phyloP scores from a whole-genome alignment of 768 basidiomycete species.

The Mycena venus region DNA sequence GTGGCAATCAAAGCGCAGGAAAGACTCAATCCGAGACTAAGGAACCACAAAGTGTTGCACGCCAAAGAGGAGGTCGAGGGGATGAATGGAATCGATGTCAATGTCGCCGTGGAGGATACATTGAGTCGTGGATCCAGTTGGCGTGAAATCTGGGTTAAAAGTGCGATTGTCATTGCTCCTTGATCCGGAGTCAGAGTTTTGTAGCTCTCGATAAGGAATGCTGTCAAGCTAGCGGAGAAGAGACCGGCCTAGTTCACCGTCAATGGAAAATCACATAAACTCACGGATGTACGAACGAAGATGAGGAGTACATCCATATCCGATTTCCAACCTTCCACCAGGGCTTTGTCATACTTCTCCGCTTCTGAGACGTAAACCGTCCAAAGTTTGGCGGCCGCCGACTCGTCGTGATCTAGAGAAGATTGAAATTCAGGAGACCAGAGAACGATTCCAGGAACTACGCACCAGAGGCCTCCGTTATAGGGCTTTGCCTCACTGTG shows the following conservation, averaged over 20 bases:
- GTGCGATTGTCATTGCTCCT: neutral
- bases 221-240: conserved; percentile 18
- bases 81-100: neutral
- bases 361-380: conserved; percentile 11
- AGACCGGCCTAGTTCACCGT: neutral
- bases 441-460: no score
- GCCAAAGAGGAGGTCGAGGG: neutral
- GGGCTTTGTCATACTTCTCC: conserved; percentile 14
- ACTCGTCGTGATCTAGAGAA: neutral
- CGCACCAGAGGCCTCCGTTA: no score
- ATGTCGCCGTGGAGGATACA: neutral
- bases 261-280: neutral
- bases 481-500: no score
- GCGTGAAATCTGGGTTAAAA: neutral
- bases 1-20: conserved; percentile 10
- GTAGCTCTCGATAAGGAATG: conserved; percentile 19
- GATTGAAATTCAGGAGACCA: no score
- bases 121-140: neutral
- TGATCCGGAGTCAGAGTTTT: neutral
- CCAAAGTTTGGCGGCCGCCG: conserved; percentile 11
- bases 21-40: no score
- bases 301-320: conserved; percentile 23
- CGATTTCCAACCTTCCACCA: conserved; percentile 19
- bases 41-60: conserved; percentile 5
- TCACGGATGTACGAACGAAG: neutral